phyloP scores from a whole-genome alignment of 345 rosid species.

The Anacardium occidentale region DNA sequence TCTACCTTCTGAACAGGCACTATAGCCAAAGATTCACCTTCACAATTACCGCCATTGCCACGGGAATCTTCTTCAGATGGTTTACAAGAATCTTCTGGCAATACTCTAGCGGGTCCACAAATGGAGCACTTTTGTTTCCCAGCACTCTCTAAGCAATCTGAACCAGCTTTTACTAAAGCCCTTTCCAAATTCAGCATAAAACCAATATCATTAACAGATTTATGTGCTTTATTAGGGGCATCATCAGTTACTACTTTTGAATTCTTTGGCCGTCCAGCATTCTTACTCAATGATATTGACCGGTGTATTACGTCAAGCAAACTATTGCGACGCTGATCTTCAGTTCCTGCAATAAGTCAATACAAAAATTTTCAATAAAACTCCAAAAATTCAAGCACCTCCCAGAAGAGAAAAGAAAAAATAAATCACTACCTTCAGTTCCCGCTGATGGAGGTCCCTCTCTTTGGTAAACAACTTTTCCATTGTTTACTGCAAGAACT shows the following conservation, averaged over 20 bases:
- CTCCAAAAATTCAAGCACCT: background rate
- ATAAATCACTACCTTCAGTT: slow-evolving; percentile 37
- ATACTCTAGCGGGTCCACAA: slow-evolving; percentile 44
- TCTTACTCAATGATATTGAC: slow-evolving; percentile 44
- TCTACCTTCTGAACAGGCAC: slow-evolving; percentile 47
- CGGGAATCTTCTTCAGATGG: slow-evolving; percentile 26
- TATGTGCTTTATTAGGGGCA: slow-evolving; percentile 24
- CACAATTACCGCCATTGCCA: slow-evolving; percentile 16
- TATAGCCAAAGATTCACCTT: slow-evolving; percentile 49
- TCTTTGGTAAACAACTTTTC: slow-evolving; percentile 65
- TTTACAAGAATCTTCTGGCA: slow-evolving; percentile 23
- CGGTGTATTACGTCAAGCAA: slow-evolving; percentile 58
- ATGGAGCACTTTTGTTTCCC: slow-evolving; percentile 47
- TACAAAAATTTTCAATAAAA: background rate
- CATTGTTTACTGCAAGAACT: slow-evolving; percentile 70
- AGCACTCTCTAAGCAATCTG: slow-evolving; percentile 28
- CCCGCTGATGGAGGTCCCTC: slow-evolving; percentile 42
- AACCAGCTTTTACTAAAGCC: slow-evolving; percentile 42
- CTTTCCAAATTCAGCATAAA: slow-evolving; percentile 39
- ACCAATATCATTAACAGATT: slow-evolving; percentile 19
- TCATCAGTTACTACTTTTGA: slow-evolving; percentile 46
- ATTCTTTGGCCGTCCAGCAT: slow-evolving; percentile 22
- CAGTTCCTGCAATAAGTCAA: slow-evolving; percentile 42
- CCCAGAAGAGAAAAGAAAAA: slow-evolving; percentile 2
- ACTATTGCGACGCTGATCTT: slow-evolving; percentile 40